Base-by-base conservation (phyloP, 2,329 filamentous ascomycete genomes). In the Tolypocladium amazonense region DNA sequence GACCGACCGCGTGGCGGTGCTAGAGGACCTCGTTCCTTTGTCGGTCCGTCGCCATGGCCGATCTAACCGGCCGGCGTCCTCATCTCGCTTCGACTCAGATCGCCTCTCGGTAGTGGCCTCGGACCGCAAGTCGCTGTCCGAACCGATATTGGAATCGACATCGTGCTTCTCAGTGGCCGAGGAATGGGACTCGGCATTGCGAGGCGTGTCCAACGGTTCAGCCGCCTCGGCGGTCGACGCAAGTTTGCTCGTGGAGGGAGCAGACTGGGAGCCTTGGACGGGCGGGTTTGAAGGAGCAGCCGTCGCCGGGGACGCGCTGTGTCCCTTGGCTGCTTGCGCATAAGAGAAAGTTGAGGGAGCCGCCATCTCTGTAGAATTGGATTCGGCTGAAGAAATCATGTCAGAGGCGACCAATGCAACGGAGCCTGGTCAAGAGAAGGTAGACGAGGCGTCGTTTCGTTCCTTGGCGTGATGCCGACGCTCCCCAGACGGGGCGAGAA, bases 241-340 rank as follows among this genome's bases (percentile, higher is more conserved):
- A 45, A 65, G 65, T 59, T 69, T 65, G 58, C 67, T 65, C 57
- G 70, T 68, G 53, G 70, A 65, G 39, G 67, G 62, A 56, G 65
- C 62, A 33, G 70, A 62, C 61, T 72, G 69, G 38, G 67, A 50
- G 38, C 66, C 68, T 63, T 70, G 68, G 52, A 65, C 60, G 53
- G 61, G 61, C 38, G 64, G 61, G 52, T 67, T 67, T 58, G 67
- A 47, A n/a, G 65, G 58, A 52, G 67, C 60, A 65, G 64, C 70
- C 41, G 54, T 30, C 60, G 70, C 70, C 35, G 69, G 72, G 63
- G 68, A 68, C 59, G 71, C 62, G 64, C 83, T 77, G 68, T 88
- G 83, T 70, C 92, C 91, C 75, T 94, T 94, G 62, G 93, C 93
- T 71, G 93, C 93, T 81, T 96, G 92, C 69, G 93, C 93, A 75